phyloP scores from a whole-genome alignment of 1,284 basidiomycete genomes.

The Lentinus polychrous region DNA sequence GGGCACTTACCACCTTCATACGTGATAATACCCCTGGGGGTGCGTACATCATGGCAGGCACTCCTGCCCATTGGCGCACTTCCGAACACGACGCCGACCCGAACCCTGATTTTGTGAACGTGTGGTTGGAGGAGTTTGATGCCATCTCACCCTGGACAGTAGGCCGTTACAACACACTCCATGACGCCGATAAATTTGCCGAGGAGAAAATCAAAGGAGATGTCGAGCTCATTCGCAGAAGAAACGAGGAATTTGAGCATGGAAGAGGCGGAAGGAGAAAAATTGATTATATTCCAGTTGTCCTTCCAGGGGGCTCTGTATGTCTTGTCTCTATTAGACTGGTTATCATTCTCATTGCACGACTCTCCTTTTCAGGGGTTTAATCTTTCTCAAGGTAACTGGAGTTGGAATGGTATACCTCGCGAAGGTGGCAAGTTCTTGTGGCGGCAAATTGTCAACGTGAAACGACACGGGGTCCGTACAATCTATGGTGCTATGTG shows the following conservation, averaged over 20 bases:
- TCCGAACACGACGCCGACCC: constrained; percentile 57
- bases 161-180: constrained; percentile 51
- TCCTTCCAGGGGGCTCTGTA: constrained; percentile 70
- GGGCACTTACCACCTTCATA: constrained; percentile 47
- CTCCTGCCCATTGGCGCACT: constrained; percentile 65
- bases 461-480: constrained; percentile 50
- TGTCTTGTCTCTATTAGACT: constrained; percentile 22
- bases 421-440: constrained; percentile 65
- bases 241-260: constrained; percentile 31
- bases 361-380: constrained; percentile 38
- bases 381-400: constrained; percentile 61
- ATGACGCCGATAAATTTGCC: constrained; percentile 52
- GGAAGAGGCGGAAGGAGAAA: constrained; percentile 35
- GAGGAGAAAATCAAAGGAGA: constrained; percentile 56
- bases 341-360: background rate
- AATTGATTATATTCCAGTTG: constrained; percentile 69
- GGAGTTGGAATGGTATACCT: constrained; percentile 59
- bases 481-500: constrained; percentile 77
- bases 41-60: constrained; percentile 63
- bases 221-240: constrained; percentile 45
- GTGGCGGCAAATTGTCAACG: constrained; percentile 69
- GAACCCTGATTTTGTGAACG: constrained; percentile 52
- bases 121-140: constrained; percentile 68
- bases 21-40: constrained; percentile 59
- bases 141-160: constrained; percentile 75